Percentiles rank a stretch among this genome's conserved stretches.
Conservation (phyloP, 2,329 filamentous ascomycete species). For the Talaromyces verruculosus region DNA sequence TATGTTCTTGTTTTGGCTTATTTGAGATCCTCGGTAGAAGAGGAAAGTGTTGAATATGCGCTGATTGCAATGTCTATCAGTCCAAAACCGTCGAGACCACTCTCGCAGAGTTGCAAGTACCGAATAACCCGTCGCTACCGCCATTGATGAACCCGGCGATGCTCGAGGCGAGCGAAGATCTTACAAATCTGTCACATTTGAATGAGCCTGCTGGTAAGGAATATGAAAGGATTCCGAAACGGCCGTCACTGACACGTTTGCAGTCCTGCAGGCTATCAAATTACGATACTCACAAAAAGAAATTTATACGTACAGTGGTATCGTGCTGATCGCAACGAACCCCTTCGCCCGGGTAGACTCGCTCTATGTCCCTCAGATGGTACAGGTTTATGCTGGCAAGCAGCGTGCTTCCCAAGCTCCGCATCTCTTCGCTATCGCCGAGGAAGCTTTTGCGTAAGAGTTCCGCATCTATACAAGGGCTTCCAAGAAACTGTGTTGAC, state of each 20-base stretch:
- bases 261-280: conserved; percentile 95
- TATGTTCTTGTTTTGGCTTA: conserved; percentile 42
- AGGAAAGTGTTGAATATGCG: not conserved
- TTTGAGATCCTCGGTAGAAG: not conserved
- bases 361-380: conserved; percentile 97
- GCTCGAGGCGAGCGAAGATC: conserved; percentile 96
- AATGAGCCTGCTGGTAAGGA: conserved; percentile 91
- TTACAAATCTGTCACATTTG: conserved; percentile 95
- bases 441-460: conserved; percentile 92
- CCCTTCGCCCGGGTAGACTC: conserved; percentile 97
- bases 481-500: not conserved
- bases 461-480: conserved; percentile 33
- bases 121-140: conserved; percentile 75
- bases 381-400: conserved; percentile 98
- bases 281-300: conserved; percentile 97
- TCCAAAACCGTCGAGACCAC: conserved; percentile 78
- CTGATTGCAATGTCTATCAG: conserved; percentile 48
- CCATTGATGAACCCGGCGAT: conserved; percentile 97
- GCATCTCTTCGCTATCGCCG: conserved; percentile 96
- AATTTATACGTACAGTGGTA: conserved; percentile 99
- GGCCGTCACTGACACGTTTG: conserved; percentile 27
- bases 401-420: conserved; percentile 95
- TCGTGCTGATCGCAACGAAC: conserved; percentile 97
- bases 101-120: conserved; percentile 70
- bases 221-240: conserved; percentile 24